phyloP scores from a whole-genome alignment of 108 stramenopile species.

The Parietichytrium sp. region DNA sequence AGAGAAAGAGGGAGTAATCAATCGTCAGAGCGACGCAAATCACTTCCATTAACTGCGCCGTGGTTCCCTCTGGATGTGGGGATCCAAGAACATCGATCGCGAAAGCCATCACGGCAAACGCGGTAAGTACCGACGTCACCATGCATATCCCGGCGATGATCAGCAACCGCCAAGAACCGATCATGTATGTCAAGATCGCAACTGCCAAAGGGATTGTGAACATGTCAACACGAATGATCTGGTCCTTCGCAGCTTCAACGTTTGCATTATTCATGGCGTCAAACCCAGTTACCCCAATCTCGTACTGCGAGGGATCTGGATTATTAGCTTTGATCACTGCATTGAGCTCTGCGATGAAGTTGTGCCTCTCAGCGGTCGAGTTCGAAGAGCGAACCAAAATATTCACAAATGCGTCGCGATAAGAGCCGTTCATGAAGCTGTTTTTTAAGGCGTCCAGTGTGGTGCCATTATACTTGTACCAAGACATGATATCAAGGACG shows the following conservation, averaged over 20 bases:
- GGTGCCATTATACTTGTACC: not conserved
- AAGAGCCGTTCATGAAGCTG: not conserved
- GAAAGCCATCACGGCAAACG: not conserved
- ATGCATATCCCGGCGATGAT: not conserved
- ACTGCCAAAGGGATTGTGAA: constrained; percentile 1
- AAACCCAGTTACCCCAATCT: constrained; percentile 29
- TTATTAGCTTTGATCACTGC: not conserved
- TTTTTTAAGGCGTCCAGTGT: not conserved
- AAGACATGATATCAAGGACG: not conserved
- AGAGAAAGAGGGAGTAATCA: constrained; percentile 21
- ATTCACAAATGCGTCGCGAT: not conserved
- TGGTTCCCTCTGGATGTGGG: constrained; percentile 29
- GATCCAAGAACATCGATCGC: not conserved
- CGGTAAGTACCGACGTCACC: not conserved
- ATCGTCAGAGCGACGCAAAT: not conserved
- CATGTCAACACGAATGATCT: constrained; percentile 5
- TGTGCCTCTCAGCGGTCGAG: not conserved
- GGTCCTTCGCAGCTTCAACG: not conserved
- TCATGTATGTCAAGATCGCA: not conserved
- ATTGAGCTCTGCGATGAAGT: not conserved
- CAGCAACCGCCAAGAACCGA: constrained; percentile 25
- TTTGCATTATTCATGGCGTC: constrained; percentile 20
- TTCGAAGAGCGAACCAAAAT: constrained; percentile 21
- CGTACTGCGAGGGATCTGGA: not conserved
- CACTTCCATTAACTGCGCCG: not conserved